Percentiles rank a stretch among this genome's conserved stretches.
These are phyloP conservation scores for Linnemannia exigua DNA, from an alignment of 192 early-diverging fungal genomes.

Conservation along the genomic window DNA sequence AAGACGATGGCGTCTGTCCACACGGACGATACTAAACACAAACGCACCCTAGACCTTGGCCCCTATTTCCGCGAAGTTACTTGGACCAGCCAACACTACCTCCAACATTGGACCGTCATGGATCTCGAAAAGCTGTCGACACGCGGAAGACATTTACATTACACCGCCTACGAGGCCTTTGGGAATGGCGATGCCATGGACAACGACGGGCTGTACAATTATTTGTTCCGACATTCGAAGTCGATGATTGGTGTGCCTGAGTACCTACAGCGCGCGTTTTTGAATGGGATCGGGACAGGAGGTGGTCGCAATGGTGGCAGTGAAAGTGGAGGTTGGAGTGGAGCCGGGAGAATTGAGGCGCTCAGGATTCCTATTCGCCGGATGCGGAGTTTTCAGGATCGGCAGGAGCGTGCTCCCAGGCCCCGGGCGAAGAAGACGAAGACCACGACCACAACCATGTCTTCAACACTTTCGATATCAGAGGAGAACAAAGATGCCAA, in stretches of 20 bases:
- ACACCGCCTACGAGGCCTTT: background rate
- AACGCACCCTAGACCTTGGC: conserved; percentile 5
- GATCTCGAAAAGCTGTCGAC: conserved; percentile 35
- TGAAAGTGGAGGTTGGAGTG: too few species aligned
- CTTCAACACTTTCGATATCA: background rate
- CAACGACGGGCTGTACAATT: background rate
- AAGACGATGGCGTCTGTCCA: too few species aligned
- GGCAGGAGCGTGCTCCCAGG: conserved; percentile 23
- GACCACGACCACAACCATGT: too few species aligned
- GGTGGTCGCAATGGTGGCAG: too few species aligned
- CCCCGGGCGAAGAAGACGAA: background rate
- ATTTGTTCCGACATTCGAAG: background rate
- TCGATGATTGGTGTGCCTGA: conserved; percentile 10
- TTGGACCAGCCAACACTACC: conserved; percentile 24
- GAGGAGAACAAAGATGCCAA: background rate
- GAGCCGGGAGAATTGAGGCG: conserved; percentile 18
- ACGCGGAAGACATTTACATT: background rate
- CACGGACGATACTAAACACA: background rate
- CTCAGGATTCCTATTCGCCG: conserved; percentile 38
- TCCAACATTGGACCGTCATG: conserved; percentile 11
- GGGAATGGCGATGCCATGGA: background rate
- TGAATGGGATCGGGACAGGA: conserved; percentile 12
- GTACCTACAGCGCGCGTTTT: conserved; percentile 26
- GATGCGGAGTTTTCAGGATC: conserved; percentile 23
- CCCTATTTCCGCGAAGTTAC: background rate